Evolutionary conservation across 176 grass and related monocot species (phyloP).

Genomic region (Oryza punctata): DNA sequence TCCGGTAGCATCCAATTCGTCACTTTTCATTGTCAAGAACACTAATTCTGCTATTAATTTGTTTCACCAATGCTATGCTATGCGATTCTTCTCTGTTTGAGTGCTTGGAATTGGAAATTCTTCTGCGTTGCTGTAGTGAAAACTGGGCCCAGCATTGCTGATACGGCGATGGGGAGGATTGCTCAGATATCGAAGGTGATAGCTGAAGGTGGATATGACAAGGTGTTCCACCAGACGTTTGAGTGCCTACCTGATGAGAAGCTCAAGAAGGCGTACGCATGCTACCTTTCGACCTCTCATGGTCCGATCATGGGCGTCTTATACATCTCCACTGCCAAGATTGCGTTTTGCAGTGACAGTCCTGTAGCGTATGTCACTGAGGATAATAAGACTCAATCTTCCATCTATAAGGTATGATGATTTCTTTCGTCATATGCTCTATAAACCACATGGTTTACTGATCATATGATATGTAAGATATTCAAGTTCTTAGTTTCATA

Average conservation of each 20-base stretch:
- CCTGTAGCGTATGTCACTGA: slow-evolving; percentile 48
- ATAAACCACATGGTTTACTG: not conserved
- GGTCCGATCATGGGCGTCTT: slow-evolving; percentile 54
- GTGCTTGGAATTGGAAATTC: not conserved
- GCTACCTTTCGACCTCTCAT: slow-evolving; percentile 52
- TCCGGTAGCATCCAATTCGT: not conserved
- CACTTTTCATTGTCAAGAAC: not conserved
- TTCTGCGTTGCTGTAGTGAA: slow-evolving; percentile 36
- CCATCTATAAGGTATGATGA: slow-evolving; percentile 43
- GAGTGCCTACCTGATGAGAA: slow-evolving; percentile 52
- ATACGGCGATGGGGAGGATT: slow-evolving; percentile 54
- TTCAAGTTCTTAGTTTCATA: not conserved
- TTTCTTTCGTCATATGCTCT: not conserved
- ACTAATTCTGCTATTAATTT: not conserved
- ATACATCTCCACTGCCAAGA: slow-evolving; percentile 42
- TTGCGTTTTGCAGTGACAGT: slow-evolving; percentile 60
- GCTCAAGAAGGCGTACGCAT: slow-evolving; percentile 50
- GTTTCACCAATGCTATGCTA: not conserved
- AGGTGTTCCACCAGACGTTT: slow-evolving; percentile 56
- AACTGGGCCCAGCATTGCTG: slow-evolving; percentile 50
- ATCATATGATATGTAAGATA: not conserved
- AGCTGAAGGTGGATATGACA: slow-evolving; percentile 62
- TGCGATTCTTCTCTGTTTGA: not conserved
- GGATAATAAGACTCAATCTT: slow-evolving; percentile 39
- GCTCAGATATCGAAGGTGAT: slow-evolving; percentile 56